Percentiles rank a stretch among this genome's conserved stretches.
Evolutionary conservation across 2,329 filamentous ascomycete species (phyloP).

Genomic region (Macrophomina tecta): DNA sequence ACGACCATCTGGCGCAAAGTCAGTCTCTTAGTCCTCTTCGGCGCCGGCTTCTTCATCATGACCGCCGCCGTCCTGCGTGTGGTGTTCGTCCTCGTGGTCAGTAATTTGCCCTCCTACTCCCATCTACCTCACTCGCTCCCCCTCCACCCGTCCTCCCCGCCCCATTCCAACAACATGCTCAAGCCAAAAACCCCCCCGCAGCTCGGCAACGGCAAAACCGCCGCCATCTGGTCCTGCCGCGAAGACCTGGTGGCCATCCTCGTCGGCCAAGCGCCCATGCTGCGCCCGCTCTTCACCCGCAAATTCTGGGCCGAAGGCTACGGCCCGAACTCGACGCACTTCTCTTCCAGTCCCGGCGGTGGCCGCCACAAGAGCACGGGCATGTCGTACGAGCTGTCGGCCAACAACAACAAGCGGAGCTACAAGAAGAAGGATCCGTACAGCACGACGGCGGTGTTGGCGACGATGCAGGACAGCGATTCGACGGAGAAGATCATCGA

Average conservation of each 20-base stretch:
- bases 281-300: conserved; percentile 36
- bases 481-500: conserved; percentile 30
- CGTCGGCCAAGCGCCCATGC: conserved; percentile 47
- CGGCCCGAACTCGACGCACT: not conserved
- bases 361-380: not conserved
- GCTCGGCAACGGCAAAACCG: conserved; percentile 31
- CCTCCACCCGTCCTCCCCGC: not conserved
- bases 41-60: conserved; percentile 44
- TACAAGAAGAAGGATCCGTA: conserved; percentile 31
- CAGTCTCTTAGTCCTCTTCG: conserved; percentile 43
- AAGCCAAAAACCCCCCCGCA: not conserved
- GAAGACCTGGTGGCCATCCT: conserved; percentile 49
- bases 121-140: not conserved
- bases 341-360: conserved; percentile 7
- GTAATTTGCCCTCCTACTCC: conserved; percentile 9
- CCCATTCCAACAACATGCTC: no score
- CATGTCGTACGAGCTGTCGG: not conserved
- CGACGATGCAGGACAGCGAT: conserved; percentile 31
- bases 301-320: conserved; percentile 30
- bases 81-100: conserved; percentile 40
- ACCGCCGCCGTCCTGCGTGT: conserved; percentile 37
- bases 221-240: conserved; percentile 48
- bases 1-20: conserved; percentile 39
- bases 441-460: conserved; percentile 30
- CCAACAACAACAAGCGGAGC: not conserved